phyloP scores from a whole-genome alignment of 768 basidiomycete species.

The Mycena rebaudengoi region DNA sequence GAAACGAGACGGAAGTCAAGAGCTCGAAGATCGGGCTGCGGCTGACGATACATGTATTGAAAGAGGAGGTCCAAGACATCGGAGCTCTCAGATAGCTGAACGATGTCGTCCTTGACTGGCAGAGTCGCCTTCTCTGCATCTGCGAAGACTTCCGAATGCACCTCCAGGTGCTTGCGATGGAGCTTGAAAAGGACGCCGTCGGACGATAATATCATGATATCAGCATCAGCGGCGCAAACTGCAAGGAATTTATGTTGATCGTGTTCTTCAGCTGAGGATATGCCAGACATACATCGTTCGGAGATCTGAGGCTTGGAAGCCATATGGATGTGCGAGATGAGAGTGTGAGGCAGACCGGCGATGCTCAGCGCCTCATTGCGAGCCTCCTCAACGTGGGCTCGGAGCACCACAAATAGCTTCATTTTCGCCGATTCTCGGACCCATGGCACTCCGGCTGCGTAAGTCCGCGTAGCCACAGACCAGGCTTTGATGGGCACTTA shows the following conservation, averaged over 20 bases:
- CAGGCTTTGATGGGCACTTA: no score
- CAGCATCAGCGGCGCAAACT: conserved; percentile 18
- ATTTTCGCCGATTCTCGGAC: no score
- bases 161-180: conserved; percentile 19
- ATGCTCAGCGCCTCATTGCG: no score
- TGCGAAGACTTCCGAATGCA: conserved; percentile 22
- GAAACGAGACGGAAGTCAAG: conserved; percentile 21
- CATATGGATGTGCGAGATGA: no score
- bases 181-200: conserved; percentile 18
- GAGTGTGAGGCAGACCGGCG: no score
- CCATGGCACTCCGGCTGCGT: no score
- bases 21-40: conserved; percentile 26
- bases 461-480: no score
- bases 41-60: conserved; percentile 31
- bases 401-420: no score
- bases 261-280: not conserved
- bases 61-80: conserved; percentile 31
- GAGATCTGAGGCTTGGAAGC: not conserved
- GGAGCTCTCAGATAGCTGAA: conserved; percentile 18
- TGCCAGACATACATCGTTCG: not conserved
- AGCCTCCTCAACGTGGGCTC: no score
- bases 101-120: not conserved
- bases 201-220: conserved; percentile 15
- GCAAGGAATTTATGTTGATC: not conserved
- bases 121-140: not conserved